Evolutionary conservation across 2,329 filamentous ascomycete genomes (phyloP).

Genomic region (Colletotrichum camelliae): DNA sequence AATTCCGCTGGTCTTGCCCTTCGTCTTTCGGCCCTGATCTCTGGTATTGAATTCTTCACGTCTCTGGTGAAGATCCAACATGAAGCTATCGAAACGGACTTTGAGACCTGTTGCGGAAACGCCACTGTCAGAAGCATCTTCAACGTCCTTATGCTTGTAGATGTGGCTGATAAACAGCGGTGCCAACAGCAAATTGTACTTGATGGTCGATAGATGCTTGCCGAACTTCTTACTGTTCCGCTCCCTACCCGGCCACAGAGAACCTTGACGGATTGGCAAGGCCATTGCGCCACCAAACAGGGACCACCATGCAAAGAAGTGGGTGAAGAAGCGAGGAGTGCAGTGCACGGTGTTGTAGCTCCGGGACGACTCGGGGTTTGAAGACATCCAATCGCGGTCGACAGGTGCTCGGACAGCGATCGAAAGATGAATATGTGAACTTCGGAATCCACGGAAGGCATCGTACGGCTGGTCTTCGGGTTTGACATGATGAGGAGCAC

Average conservation of each 20-base stretch:
- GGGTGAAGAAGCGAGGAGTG: constrained; percentile 94
- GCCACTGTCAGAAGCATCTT: constrained; percentile 77
- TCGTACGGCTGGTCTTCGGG: constrained; percentile 72
- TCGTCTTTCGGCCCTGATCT: constrained; percentile 76
- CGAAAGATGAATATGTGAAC: constrained; percentile 95
- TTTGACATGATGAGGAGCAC: constrained; percentile 77
- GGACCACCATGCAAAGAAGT: constrained; percentile 98
- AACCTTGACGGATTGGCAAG: constrained; percentile 89
- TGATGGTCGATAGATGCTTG: constrained; percentile 95
- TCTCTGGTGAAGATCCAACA: constrained; percentile 93
- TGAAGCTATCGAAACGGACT: constrained; percentile 93
- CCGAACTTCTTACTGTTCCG: constrained; percentile 99
- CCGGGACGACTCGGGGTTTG: constrained; percentile 75
- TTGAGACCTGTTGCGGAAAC: constrained; percentile 97
- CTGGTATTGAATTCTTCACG: constrained; percentile 89
- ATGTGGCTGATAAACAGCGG: constrained; percentile 95
- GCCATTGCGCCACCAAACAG: constrained; percentile 96
- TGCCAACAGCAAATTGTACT: constrained; percentile 92
- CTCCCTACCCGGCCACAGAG: constrained; percentile 88
- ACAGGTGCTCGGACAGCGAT: constrained; percentile 88
- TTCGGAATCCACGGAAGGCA: constrained; percentile 95
- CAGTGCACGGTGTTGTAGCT: constrained; percentile 98
- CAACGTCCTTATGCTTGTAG: constrained; percentile 96
- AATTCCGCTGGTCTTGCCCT: constrained; percentile 87
- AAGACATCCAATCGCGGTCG: constrained; percentile 83